These are phyloP conservation scores for Dacryopinax spathularia DNA, from an alignment of 768 basidiomycete species.

Conservation along the genomic window DNA sequence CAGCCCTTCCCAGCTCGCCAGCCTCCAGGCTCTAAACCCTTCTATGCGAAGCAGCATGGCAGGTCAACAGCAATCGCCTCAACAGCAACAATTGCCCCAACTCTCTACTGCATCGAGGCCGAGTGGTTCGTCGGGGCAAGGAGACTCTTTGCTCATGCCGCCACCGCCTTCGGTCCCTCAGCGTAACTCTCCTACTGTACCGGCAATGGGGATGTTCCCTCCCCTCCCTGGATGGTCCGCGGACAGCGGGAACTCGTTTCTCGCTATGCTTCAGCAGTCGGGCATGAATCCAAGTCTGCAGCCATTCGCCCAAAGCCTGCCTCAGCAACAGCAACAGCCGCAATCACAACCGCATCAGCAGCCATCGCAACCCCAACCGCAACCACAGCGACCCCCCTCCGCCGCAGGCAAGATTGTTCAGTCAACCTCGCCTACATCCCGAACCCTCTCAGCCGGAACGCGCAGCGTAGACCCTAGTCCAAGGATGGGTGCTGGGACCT, in stretches of 20 bases:
- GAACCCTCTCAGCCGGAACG: too few relatives aligned
- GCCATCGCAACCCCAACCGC: not conserved
- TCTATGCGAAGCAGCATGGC: not conserved
- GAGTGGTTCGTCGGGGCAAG: too few relatives aligned
- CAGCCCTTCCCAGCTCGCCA: not conserved
- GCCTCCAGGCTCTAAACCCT: not conserved
- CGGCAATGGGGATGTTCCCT: not conserved
- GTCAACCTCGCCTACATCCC: not conserved
- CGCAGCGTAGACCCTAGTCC: not conserved
- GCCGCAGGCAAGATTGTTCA: not conserved
- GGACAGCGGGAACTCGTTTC: not conserved
- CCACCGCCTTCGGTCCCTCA: not conserved
- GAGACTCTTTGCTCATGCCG: not conserved
- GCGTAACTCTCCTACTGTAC: not conserved
- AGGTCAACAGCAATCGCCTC: not conserved
- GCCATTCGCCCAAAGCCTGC: not conserved
- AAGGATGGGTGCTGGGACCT: too few relatives aligned
- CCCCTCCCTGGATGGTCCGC: not conserved
- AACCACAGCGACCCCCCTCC: not conserved
- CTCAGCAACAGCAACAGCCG: not conserved
- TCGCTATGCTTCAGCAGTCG: too few relatives aligned
- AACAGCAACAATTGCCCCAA: not conserved
- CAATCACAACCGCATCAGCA: not conserved
- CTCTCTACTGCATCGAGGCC: too few relatives aligned
- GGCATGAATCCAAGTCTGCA: not conserved